Percentiles rank a stretch among this genome's conserved stretches.
Conservation (phyloP, 352 stramenopile genomes). For the Plasmopara muralis region DNA sequence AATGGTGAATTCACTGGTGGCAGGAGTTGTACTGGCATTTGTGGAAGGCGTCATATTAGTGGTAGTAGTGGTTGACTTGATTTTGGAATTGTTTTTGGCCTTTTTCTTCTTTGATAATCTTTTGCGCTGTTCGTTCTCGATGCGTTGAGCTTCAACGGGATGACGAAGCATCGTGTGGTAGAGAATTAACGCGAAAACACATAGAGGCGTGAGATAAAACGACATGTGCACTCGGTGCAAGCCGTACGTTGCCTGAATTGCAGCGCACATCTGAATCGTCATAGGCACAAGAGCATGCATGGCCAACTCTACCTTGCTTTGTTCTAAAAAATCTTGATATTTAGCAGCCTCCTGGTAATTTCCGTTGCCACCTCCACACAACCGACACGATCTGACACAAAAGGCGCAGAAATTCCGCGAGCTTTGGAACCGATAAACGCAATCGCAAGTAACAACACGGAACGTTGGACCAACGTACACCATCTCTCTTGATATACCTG, state of each 20-base stretch:
- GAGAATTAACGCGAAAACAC: constrained; percentile 36
- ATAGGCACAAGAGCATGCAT: constrained; percentile 55
- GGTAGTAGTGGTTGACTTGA: constrained; percentile 17
- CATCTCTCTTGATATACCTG: constrained; percentile 36
- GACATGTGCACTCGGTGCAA: constrained; percentile 44
- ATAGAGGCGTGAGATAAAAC: constrained; percentile 42
- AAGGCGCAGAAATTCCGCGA: constrained; percentile 68
- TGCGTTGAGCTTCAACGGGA: constrained; percentile 42
- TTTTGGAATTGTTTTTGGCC: constrained; percentile 47
- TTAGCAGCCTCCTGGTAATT: constrained; percentile 69
- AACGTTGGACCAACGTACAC: constrained; percentile 71
- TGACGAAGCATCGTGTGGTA: constrained; percentile 51
- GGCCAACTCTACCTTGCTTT: constrained; percentile 47
- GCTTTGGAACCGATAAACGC: constrained; percentile 61
- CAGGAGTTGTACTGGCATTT: not conserved
- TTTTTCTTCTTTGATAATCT: constrained; percentile 23
- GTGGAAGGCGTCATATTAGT: constrained; percentile 2
- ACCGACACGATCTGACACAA: constrained; percentile 58
- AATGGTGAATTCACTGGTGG: constrained; percentile 8
- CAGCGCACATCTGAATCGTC: constrained; percentile 38
- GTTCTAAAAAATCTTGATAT: constrained; percentile 66
- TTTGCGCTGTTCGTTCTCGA: constrained; percentile 50
- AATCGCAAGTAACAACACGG: constrained; percentile 80
- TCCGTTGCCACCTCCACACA: constrained; percentile 70
- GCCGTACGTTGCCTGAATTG: constrained; percentile 36